Conservation (phyloP, 139 green algal species). For the Protoeuglena noctilucae region DNA sequence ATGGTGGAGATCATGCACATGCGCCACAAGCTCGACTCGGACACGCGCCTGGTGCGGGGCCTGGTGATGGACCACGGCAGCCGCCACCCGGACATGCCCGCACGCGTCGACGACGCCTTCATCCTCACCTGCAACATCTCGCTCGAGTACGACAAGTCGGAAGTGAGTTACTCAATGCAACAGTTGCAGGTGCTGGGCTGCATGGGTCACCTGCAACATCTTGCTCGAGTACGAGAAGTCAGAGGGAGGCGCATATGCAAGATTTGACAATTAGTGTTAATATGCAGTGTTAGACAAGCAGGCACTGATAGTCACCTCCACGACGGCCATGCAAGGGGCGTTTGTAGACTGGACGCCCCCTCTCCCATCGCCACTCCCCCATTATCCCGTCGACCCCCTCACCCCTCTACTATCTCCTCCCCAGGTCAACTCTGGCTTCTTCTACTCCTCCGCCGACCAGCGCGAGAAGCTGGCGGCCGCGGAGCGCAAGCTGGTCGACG, state of each 20-base stretch:
- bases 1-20: conserved; percentile 98
- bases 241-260: too few species aligned
- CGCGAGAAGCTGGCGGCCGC: conserved; percentile 89
- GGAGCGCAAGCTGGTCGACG: conserved; percentile 81
- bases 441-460: conserved; percentile 90
- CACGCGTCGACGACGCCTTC: conserved; percentile 73
- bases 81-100: conserved; percentile 96
- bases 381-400: too few species aligned
- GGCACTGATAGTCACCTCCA: too few species aligned
- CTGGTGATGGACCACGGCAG: conserved; percentile 94
- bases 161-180: too few species aligned
- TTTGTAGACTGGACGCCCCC: too few species aligned
- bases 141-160: conserved; percentile 97
- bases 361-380: too few species aligned
- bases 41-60: conserved; percentile 79
- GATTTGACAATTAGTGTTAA: too few species aligned
- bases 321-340: too few species aligned
- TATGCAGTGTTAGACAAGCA: too few species aligned
- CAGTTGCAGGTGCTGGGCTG: too few species aligned
- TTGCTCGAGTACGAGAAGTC: conserved; percentile 97
- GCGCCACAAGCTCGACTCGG: conserved; percentile 84
- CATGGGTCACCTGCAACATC: conserved; percentile 95
- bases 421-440: conserved; percentile 90
- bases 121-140: conserved; percentile 94
- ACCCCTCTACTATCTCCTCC: too few species aligned